Base-by-base conservation (phyloP, 2,329 filamentous ascomycete genomes). In the Shiraia bambusicola region DNA sequence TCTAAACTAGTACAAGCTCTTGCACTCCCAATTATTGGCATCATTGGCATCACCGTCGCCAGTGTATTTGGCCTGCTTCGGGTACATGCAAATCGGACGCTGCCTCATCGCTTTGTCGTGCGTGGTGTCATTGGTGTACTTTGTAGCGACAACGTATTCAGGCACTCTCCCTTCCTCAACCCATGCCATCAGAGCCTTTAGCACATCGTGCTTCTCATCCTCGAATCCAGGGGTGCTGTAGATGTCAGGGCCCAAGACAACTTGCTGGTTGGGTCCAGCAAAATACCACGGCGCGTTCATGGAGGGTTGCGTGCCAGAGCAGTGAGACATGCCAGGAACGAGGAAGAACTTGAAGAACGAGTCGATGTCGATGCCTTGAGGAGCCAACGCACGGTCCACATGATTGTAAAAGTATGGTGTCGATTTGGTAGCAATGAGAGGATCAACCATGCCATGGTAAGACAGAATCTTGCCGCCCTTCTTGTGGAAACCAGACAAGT, bases 391-490 rank as follows among this genome's bases (percentile, higher is more conserved):
- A 6, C 58, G 59, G n/a, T 57, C 34, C 1, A 79, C 71, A 12
- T 72, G 68, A 13, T 72, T 66, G 59, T 78, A 77, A 54, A 72
- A 83, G 57, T 77, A 77, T 8, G 75, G 70, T 2, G 73, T 76
- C 14, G 75, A 71, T 0, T 73, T 72, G 0, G 74, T 74, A 11
- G 76, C 72, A 39, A 82, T 83, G 6, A 69, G 54, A 1, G 52
- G 66, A 47, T 74, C 72, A 6, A 58, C 52, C 28, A 78, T 70
- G 10, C 76, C 71, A 28, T 78, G 71, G 45, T 70, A 73, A 14
- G 55, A 66, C 29, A 68, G 62, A 32, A 63, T 59, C 45, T 74
- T 74, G 6, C 71, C 71, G 16, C 72, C 71, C 24, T 59, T 60
- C 3, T 43, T 49, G 26, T 71, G 63, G 66, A 76, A 80, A 0